phyloP scores from a whole-genome alignment of 805 yeast species.

The Saccharomycopsis fodiens region DNA sequence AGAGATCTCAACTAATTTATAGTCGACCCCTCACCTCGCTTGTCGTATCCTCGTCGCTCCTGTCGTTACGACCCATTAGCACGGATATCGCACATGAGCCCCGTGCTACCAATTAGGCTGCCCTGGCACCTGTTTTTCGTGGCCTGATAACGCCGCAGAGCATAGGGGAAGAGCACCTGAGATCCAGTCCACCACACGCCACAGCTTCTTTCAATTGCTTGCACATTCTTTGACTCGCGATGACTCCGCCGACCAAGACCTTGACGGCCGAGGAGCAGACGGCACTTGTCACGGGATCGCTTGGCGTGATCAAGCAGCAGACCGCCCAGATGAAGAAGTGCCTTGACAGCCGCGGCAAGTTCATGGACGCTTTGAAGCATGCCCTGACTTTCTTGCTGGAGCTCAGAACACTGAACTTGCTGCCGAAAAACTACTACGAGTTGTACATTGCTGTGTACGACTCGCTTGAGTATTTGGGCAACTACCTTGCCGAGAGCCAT shows the following conservation, averaged over 20 bases:
- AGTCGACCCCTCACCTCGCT: too few species aligned
- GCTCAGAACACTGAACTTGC: conserved; percentile 61
- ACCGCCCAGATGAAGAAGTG: conserved; percentile 69
- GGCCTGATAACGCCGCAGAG: too few species aligned
- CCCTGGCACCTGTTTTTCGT: too few species aligned
- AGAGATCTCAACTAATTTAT: too few species aligned
- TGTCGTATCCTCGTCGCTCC: too few species aligned
- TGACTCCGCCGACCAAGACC: conserved; percentile 11
- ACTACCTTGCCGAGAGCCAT: conserved; percentile 59
- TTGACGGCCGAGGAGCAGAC: conserved; percentile 25
- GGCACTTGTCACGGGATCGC: conserved; percentile 36
- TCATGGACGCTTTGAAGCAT: conserved; percentile 85
- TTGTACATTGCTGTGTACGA: conserved; percentile 79
- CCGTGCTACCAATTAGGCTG: too few species aligned
- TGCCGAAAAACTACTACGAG: conserved; percentile 92
- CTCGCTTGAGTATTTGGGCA: conserved; percentile 61
- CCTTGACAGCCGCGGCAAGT: conserved; percentile 55
- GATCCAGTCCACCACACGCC: too few species aligned
- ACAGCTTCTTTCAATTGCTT: too few species aligned
- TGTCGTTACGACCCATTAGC: too few species aligned
- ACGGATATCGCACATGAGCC: too few species aligned
- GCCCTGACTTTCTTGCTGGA: conserved; percentile 78
- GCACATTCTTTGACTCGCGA: too few species aligned
- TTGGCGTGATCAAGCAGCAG: conserved; percentile 56
- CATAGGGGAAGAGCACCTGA: too few species aligned